Evolutionary conservation across 768 basidiomycete species (phyloP).

Genomic region (Lanmaoa pseudosensibilis): DNA sequence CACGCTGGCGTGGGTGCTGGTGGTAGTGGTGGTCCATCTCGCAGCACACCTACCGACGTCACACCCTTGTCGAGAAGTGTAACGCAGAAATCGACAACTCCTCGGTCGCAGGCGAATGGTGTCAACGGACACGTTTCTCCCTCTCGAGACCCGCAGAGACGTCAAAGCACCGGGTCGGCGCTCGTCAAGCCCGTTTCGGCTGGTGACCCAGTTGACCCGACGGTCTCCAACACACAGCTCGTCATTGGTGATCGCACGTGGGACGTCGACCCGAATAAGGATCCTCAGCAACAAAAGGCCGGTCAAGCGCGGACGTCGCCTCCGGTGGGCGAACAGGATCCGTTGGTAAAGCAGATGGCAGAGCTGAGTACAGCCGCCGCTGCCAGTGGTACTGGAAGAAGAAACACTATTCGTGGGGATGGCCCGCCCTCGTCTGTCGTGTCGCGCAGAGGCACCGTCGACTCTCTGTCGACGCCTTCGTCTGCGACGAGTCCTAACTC

Average conservation of each 20-base stretch:
- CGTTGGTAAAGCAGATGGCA: slow-evolving; percentile 64
- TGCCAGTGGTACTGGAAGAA: slow-evolving; percentile 13
- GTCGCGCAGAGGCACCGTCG: slow-evolving; percentile 27
- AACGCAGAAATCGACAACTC: slow-evolving; percentile 30
- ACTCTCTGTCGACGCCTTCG: slow-evolving; percentile 27
- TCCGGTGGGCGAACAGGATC: slow-evolving; percentile 51
- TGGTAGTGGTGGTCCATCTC: slow-evolving; percentile 39
- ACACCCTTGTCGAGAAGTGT: slow-evolving; percentile 30
- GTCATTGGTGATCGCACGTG: slow-evolving; percentile 65
- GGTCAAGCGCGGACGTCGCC: slow-evolving; percentile 25
- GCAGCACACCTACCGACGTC: slow-evolving; percentile 35
- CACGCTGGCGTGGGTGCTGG: slow-evolving; percentile 72
- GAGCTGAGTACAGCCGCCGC: slow-evolving; percentile 42
- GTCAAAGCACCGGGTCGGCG: slow-evolving; percentile 25
- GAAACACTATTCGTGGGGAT: slow-evolving; percentile 29
- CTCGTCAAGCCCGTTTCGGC: slow-evolving; percentile 37
- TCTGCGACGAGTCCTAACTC: slow-evolving; percentile 15
- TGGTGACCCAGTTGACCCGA: slow-evolving; percentile 60
- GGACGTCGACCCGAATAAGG: slow-evolving; percentile 60
- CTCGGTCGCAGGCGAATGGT: slow-evolving; percentile 34
- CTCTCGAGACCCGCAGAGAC: slow-evolving; percentile 24
- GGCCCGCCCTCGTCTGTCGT: slow-evolving; percentile 21
- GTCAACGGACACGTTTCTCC: slow-evolving; percentile 33
- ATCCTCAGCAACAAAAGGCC: slow-evolving; percentile 52
- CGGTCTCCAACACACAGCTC: slow-evolving; percentile 59